A percentile compares a stretch with the other conserved stretches of the same genome.
phyloP scores from a whole-genome alignment of 805 yeast genomes.

The Wickerhamomyces pijperi region DNA sequence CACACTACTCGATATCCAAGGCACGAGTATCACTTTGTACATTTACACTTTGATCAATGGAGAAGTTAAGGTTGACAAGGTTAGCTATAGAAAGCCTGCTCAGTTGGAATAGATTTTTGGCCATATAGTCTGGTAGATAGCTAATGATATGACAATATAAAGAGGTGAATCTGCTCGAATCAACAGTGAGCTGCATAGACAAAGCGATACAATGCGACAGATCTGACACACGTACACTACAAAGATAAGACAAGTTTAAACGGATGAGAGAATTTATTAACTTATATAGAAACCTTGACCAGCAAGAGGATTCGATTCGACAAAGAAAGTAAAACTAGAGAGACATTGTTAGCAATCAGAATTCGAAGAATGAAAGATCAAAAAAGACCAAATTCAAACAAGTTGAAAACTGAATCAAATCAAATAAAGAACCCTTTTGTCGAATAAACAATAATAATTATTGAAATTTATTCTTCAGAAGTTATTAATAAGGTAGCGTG shows the following conservation, averaged over 20 bases:
- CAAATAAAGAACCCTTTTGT: not conserved
- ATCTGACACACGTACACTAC: too few species aligned
- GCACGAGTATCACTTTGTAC: conserved; percentile 64
- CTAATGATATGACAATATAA: too few species aligned
- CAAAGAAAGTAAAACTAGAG: not conserved
- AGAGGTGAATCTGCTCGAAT: too few species aligned
- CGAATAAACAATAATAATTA: too few species aligned
- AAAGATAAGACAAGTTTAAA: too few species aligned
- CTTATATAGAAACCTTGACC: not conserved
- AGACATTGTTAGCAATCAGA: not conserved
- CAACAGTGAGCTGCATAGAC: too few species aligned
- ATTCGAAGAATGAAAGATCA: not conserved
- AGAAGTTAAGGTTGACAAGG: conserved; percentile 86
- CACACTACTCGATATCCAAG: conserved; percentile 80
- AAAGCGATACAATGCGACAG: too few species aligned
- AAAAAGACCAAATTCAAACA: not conserved
- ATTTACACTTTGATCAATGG: conserved; percentile 73
- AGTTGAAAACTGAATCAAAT: not conserved
- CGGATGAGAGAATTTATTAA: too few species aligned
- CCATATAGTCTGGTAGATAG: too few species aligned
- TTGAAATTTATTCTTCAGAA: conserved; percentile 35
- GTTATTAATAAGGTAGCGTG: conserved; percentile 86
- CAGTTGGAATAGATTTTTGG: not conserved
- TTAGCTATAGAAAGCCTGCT: conserved; percentile 41
- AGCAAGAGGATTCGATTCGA: not conserved